These are phyloP conservation scores for Aspergillus kassunensis DNA, from an alignment of 495 filamentous ascomycete species.

Conservation along the genomic window DNA sequence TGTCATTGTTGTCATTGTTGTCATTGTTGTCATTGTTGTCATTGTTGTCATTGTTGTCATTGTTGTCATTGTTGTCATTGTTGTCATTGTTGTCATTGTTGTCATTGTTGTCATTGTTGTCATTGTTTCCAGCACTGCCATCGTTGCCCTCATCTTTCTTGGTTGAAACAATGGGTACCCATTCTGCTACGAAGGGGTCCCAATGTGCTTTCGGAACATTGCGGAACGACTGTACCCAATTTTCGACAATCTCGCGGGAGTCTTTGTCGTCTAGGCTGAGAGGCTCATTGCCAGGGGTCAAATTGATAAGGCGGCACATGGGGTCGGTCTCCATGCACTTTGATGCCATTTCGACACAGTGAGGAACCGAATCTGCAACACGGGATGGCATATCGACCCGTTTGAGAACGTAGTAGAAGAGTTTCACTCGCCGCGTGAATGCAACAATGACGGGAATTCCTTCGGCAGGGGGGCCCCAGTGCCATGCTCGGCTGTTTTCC, in stretches of 20 bases:
- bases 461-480: background rate
- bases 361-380: background rate
- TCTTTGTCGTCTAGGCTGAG: constrained; percentile 8
- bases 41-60: too few species aligned
- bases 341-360: constrained; percentile 6
- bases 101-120: too few species aligned
- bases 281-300: constrained; percentile 11
- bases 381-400: background rate
- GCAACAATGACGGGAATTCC: constrained; percentile 14
- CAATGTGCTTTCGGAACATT: background rate
- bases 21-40: too few species aligned
- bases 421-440: constrained; percentile 12
- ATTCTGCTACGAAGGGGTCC: constrained; percentile 11
- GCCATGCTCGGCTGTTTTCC: background rate
- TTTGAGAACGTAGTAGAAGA: constrained; percentile 18
- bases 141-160: too few species aligned
- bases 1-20: too few species aligned
- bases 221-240: constrained; percentile 9
- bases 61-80: too few species aligned
- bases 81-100: too few species aligned
- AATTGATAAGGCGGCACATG: constrained; percentile 9
- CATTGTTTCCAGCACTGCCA: too few species aligned
- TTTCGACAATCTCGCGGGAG: constrained; percentile 4
- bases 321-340: constrained; percentile 11
- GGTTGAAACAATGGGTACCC: background rate